Conservation (phyloP, 306 rosid species). For the Quercus suber region DNA sequence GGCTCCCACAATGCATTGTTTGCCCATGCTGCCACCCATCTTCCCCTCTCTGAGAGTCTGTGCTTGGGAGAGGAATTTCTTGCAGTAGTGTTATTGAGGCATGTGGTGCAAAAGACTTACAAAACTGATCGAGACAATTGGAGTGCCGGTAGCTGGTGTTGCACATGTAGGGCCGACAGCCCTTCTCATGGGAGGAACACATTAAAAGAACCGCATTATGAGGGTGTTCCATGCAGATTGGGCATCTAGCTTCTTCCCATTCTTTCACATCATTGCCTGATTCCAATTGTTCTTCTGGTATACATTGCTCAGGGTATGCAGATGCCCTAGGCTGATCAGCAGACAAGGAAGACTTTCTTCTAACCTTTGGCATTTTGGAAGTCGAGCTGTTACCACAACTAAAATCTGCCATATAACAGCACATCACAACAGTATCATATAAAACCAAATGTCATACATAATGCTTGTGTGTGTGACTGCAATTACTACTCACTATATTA, state of each 20-base stretch:
- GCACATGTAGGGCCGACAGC: slow-evolving; percentile 84
- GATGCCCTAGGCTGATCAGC: slow-evolving; percentile 36
- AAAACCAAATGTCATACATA: neutral
- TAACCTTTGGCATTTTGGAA: slow-evolving; percentile 63
- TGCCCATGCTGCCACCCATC: slow-evolving; percentile 35
- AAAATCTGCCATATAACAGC: slow-evolving; percentile 28
- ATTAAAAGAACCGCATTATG: slow-evolving; percentile 72
- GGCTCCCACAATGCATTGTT: slow-evolving; percentile 32
- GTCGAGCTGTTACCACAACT: slow-evolving; percentile 20
- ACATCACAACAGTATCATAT: neutral
- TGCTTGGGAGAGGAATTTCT: slow-evolving; percentile 51
- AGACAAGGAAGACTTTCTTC: slow-evolving; percentile 52
- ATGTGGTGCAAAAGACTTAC: slow-evolving; percentile 56
- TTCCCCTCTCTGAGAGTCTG: slow-evolving; percentile 33
- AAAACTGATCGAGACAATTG: slow-evolving; percentile 81
- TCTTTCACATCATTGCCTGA: slow-evolving; percentile 45
- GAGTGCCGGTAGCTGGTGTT: slow-evolving; percentile 83
- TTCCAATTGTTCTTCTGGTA: slow-evolving; percentile 32
- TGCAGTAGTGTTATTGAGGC: slow-evolving; percentile 43
- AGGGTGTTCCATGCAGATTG: slow-evolving; percentile 82
- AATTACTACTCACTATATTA: neutral
- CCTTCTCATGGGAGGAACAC: slow-evolving; percentile 69
- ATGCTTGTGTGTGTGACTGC: neutral
- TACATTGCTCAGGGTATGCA: slow-evolving; percentile 47
- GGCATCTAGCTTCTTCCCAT: slow-evolving; percentile 76